Evolutionary conservation across 148 eudicot species (phyloP), one percentile per base, ranked within the genome.

Genomic region (Selenicereus undatus): DNA sequence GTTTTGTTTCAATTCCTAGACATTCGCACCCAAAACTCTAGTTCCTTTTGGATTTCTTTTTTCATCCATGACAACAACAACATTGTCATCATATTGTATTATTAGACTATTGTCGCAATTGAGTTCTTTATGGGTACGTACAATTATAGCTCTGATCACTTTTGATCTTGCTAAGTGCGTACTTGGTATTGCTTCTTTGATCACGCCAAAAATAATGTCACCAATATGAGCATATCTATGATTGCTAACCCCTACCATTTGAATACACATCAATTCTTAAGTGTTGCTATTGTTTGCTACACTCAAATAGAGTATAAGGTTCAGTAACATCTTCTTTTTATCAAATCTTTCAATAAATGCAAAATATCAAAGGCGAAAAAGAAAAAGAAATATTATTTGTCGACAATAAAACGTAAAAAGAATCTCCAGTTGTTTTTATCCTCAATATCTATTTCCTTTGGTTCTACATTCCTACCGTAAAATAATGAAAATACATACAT

Each of bases 171-270:
- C 17, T 56, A 56, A 56, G 17, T 14, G 3, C 17, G 16, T 10
- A 56, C 22, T 56, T 56, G 62, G 62, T 56, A 56, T 56, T 56
- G 62, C 62, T 21, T 56, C 22, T 56, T 56, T 56, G 17, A 56
- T 56, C 62, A 56, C 62, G 8, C 4, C 62, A 21, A 13, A 2
- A 39, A 72, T 72, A 72, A 72, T 51, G 30, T 72, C 48, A 42
- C 75, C 24, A 36, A 32, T 73, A 73, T 29, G 56, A 73, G 52
- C 56, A 73, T 73, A 45, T 73, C 56, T 30, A 73, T 51, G 56
- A 73, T 73, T 43, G 22, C 68, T 73, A 73, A 10, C 76, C 43
- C 76, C 76, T 39, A 73, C 43, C 56, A 22, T 73, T 73, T 7
- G 29, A 73, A 73, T 43, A 45, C 29, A 21, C 76, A 73, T 73